phyloP scores from a whole-genome alignment of 2,329 filamentous ascomycete genomes.

The Claviceps maximensis region DNA sequence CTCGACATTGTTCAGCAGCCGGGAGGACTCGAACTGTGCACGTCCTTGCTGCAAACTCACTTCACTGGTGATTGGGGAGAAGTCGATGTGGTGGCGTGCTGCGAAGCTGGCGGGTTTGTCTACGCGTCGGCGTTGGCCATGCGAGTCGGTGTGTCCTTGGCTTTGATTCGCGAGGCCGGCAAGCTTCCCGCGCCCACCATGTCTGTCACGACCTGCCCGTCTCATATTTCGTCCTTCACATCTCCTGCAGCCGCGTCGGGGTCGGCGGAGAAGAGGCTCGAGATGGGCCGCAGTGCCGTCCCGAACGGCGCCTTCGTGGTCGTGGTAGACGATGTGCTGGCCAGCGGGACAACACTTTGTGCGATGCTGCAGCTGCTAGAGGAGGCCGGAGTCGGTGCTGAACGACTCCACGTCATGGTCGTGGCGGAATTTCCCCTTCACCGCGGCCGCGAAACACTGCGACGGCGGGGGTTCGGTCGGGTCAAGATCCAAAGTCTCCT shows the following conservation, averaged over 20 bases:
- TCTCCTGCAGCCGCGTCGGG: conserved; percentile 6
- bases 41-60: conserved; percentile 31
- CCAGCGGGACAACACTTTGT: conserved; percentile 40
- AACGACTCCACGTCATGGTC: conserved; percentile 34
- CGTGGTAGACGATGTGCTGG: conserved; percentile 48
- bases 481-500: conserved; percentile 39
- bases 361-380: conserved; percentile 36
- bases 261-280: conserved; percentile 25
- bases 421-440: conserved; percentile 46
- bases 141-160: conserved; percentile 27
- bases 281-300: conserved; percentile 34
- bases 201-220: conserved; percentile 32
- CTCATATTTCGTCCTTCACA: conserved; percentile 38
- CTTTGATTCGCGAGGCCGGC: conserved; percentile 38
- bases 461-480: conserved; percentile 32
- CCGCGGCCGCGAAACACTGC: conserved; percentile 34
- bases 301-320: conserved; percentile 29
- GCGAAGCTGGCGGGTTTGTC: conserved; percentile 44
- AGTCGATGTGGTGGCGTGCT: conserved; percentile 33
- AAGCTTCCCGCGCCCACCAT: conserved; percentile 46
- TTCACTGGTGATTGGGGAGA: conserved; percentile 33
- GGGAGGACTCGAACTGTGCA: conserved; percentile 37
- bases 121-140: conserved; percentile 38
- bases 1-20: conserved; percentile 39
- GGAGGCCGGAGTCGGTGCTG: conserved; percentile 25